Evolutionary conservation across 345 rosid species (phyloP).

Genomic region (Rhizophora mangle): DNA sequence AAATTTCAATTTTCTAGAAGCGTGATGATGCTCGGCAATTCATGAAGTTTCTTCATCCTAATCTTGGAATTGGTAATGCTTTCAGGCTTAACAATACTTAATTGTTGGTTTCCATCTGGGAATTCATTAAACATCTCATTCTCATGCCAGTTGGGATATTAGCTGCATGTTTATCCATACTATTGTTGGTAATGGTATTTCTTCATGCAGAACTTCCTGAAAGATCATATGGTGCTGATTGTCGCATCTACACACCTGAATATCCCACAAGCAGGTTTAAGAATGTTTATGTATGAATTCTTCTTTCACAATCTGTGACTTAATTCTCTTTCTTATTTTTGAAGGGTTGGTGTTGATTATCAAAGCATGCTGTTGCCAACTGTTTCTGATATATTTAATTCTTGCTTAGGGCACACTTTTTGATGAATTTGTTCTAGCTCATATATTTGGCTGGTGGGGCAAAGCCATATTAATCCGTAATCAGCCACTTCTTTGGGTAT

Average conservation of each 20-base stretch:
- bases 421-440: constrained; percentile 96
- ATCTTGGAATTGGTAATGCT: constrained; percentile 86
- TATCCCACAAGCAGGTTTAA: constrained; percentile 94
- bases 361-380: not conserved
- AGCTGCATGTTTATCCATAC: constrained; percentile 4
- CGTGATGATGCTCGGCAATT: constrained; percentile 96
- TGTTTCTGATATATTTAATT: constrained; percentile 16
- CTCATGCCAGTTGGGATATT: not conserved
- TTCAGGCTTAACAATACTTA: constrained; percentile 2
- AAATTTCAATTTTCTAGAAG: constrained; percentile 43
- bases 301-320: constrained; percentile 41
- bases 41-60: constrained; percentile 98
- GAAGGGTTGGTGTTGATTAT: not conserved
- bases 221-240: constrained; percentile 95
- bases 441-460: constrained; percentile 99
- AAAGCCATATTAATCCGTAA: constrained; percentile 94
- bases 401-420: constrained; percentile 69
- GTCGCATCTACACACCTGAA: constrained; percentile 83
- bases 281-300: constrained; percentile 98
- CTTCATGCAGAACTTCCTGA: constrained; percentile 86
- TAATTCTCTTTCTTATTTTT: constrained; percentile 13
- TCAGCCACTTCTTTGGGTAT: constrained; percentile 96
- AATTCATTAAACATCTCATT: constrained; percentile 2
- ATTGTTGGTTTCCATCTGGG: not conserved
- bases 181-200: not conserved